Percentiles rank a stretch among this genome's conserved stretches.
Conservation (phyloP, 1,139 yeast species). For the Sugiyamaella novakii region DNA sequence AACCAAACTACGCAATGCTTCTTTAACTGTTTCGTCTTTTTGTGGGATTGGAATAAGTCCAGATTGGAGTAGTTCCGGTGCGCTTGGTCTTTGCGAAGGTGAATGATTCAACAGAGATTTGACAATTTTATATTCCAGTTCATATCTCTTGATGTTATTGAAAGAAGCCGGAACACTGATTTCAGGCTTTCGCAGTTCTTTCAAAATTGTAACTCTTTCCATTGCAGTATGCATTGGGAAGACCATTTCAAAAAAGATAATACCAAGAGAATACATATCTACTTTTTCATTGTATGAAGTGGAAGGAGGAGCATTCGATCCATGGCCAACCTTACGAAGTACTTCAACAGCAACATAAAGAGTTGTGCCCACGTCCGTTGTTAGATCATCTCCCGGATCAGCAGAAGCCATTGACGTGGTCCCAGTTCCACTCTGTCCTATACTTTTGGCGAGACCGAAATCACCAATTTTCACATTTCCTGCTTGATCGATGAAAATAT, state of each 20-base stretch:
- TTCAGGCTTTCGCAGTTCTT: slow-evolving; percentile 58
- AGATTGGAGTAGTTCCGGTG: slow-evolving; percentile 69
- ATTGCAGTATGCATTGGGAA: slow-evolving; percentile 81
- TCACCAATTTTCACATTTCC: slow-evolving; percentile 94
- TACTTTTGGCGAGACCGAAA: slow-evolving; percentile 84
- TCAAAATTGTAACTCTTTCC: slow-evolving; percentile 80
- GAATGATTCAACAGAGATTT: slow-evolving; percentile 70
- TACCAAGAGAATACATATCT: slow-evolving; percentile 93
- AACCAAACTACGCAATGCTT: slow-evolving; percentile 79
- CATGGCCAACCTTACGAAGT: slow-evolving; percentile 42
- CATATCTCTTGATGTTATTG: slow-evolving; percentile 48
- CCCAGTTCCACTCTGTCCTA: slow-evolving; percentile 39
- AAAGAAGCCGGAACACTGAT: slow-evolving; percentile 72
- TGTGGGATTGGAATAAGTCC: slow-evolving; percentile 86
- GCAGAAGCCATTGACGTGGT: slow-evolving; percentile 17
- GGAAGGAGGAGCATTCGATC: slow-evolving; percentile 19
- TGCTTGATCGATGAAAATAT: slow-evolving; percentile 88
- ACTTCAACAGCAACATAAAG: slow-evolving; percentile 93
- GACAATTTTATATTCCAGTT: slow-evolving; percentile 67
- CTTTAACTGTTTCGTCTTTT: slow-evolving; percentile 85
- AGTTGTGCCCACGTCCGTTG: slow-evolving; percentile 92
- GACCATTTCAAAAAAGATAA: slow-evolving; percentile 94
- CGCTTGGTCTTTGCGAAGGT: slow-evolving; percentile 77
- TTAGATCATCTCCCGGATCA: slow-evolving; percentile 65
- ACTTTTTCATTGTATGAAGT: slow-evolving; percentile 78